These are phyloP conservation scores for Botryotinia convoluta DNA, from an alignment of 2,329 filamentous ascomycete species.

Conservation along the genomic window DNA sequence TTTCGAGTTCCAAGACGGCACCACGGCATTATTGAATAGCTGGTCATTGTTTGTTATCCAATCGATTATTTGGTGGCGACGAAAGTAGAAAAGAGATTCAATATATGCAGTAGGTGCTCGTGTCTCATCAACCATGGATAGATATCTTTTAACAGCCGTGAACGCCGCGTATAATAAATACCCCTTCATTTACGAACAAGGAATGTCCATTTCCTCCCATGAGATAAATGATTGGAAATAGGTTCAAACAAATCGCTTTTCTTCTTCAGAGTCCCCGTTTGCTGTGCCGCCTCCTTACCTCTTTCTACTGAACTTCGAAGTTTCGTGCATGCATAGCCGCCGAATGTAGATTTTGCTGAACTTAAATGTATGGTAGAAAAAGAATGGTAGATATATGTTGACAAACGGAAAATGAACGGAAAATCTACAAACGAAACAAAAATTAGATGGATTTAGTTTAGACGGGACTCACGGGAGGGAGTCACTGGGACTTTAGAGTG, in stretches of 20 bases:
- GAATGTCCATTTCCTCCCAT: too few species aligned
- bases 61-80: neutral
- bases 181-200: neutral
- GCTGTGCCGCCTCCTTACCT: neutral
- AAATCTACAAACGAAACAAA: neutral
- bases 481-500: neutral
- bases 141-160: neutral
- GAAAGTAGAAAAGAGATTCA: neutral
- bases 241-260: neutral
- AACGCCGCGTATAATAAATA: neutral
- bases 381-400: neutral
- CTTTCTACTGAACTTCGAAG: neutral
- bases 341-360: neutral
- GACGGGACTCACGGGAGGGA: neutral
- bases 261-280: neutral
- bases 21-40: neutral
- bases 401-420: neutral
- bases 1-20: neutral
- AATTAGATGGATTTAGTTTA: neutral
- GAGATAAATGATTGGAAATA: neutral
- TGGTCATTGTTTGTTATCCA: neutral
- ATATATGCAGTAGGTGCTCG: neutral
- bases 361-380: neutral
- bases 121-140: neutral
- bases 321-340: constrained; percentile 1